Percentiles rank a stretch among this genome's conserved stretches.
Evolutionary conservation across 208 protist genomes (phyloP).

Genomic region (Wallacemonas sp.): DNA sequence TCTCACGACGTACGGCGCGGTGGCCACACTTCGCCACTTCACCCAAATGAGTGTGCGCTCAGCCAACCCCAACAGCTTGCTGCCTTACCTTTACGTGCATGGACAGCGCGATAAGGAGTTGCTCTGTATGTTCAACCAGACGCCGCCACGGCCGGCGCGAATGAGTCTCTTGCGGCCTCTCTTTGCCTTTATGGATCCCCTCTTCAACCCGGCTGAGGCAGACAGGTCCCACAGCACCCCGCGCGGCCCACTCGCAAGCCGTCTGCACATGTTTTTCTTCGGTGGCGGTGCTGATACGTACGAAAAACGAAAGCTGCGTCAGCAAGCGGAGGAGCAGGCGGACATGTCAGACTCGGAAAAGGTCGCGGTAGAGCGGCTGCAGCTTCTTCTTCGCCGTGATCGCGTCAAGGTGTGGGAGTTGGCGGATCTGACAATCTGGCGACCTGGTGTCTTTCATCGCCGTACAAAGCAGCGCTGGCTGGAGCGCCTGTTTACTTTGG

Average conservation of each 20-base stretch:
- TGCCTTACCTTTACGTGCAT: constrained; percentile 55
- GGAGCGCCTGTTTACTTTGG: constrained; percentile 29
- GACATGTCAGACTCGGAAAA: constrained; percentile 14
- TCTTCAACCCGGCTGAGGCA: neutral
- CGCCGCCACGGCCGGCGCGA: neutral
- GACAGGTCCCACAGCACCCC: neutral
- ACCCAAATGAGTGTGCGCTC: constrained; percentile 51
- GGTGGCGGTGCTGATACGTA: neutral
- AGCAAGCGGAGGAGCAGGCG: constrained; percentile 9
- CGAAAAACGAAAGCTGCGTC: neutral
- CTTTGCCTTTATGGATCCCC: constrained; percentile 3
- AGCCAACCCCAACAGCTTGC: constrained; percentile 34
- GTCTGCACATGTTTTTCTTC: constrained; percentile 14
- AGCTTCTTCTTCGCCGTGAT: constrained; percentile 58
- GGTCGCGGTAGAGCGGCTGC: constrained; percentile 35
- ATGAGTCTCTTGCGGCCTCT: neutral
- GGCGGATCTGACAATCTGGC: constrained; percentile 61
- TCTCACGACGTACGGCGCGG: constrained; percentile 16
- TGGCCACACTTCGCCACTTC: constrained; percentile 50
- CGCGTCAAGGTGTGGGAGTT: constrained; percentile 56
- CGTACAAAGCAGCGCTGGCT: constrained; percentile 25
- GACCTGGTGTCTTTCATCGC: constrained; percentile 36
- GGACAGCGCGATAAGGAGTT: constrained; percentile 43
- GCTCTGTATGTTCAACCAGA: constrained; percentile 46
- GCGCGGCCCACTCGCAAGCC: neutral